A percentile compares a stretch with the other conserved stretches of the same genome.
Conservation (phyloP, 257 asterid genomes). For the Plantago elongata region DNA sequence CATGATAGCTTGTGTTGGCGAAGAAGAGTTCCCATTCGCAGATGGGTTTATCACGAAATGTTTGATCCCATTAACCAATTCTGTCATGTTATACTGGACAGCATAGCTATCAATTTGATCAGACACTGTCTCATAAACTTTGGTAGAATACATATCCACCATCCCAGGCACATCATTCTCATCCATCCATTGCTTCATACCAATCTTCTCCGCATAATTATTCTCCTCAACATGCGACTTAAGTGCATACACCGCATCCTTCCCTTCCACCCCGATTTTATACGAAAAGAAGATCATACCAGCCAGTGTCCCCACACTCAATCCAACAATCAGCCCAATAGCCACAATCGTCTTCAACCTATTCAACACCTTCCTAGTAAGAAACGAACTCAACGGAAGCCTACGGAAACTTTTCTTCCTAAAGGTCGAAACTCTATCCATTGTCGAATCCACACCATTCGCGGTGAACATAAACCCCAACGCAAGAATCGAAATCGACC, state of each 20-base stretch:
- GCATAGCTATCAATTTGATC: slow-evolving; percentile 79
- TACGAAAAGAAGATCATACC: slow-evolving; percentile 80
- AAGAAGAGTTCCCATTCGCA: slow-evolving; percentile 39
- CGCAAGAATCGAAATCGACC: slow-evolving; percentile 54
- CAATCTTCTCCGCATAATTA: slow-evolving; percentile 84
- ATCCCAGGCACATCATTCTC: slow-evolving; percentile 89
- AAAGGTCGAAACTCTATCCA: slow-evolving; percentile 60
- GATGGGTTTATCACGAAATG: slow-evolving; percentile 56
- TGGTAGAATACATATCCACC: slow-evolving; percentile 72
- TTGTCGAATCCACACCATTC: slow-evolving; percentile 57
- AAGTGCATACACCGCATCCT: slow-evolving; percentile 71
- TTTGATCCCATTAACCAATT: slow-evolving; percentile 62
- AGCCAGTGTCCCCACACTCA: slow-evolving; percentile 64
- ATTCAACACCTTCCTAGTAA: slow-evolving; percentile 64
- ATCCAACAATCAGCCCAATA: slow-evolving; percentile 71
- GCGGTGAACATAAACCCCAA: slow-evolving; percentile 66
- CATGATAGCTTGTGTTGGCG: slow-evolving; percentile 44
- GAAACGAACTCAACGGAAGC: slow-evolving; percentile 54
- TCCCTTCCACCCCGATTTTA: slow-evolving; percentile 85
- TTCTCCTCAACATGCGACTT: slow-evolving; percentile 85
- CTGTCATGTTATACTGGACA: slow-evolving; percentile 85
- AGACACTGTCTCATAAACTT: slow-evolving; percentile 69
- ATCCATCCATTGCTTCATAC: slow-evolving; percentile 89
- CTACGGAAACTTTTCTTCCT: slow-evolving; percentile 76
- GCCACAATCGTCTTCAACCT: slow-evolving; percentile 79